Conservation (phyloP, 805 yeast genomes). For the Wickerhamia fluorescens region DNA sequence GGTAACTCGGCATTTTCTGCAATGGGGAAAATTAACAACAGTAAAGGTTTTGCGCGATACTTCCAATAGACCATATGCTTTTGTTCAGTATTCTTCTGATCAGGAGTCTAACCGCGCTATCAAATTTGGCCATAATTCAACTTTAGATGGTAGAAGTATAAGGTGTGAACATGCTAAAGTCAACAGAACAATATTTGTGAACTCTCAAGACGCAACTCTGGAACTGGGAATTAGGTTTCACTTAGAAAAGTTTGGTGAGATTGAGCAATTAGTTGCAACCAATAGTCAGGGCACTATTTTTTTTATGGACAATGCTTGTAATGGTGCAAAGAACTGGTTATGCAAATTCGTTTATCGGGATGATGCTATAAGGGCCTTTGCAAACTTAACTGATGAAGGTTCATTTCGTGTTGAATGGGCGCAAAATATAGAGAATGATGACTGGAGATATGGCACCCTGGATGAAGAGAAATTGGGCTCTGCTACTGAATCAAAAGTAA, state of each 20-base stretch:
- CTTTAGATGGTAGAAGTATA: constrained; percentile 65
- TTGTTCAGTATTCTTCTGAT: constrained; percentile 76
- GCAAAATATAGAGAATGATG: constrained; percentile 55
- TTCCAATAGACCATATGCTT: constrained; percentile 80
- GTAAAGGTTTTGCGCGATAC: constrained; percentile 83
- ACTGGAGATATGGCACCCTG: constrained; percentile 19
- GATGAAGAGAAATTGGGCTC: constrained; percentile 2
- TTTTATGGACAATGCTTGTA: constrained; percentile 3
- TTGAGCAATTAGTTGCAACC: constrained; percentile 54
- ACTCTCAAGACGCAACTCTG: constrained; percentile 19
- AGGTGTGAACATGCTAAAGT: constrained; percentile 91
- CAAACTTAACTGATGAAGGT: constrained; percentile 49
- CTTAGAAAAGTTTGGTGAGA: constrained; percentile 58
- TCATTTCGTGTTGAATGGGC: constrained; percentile 77
- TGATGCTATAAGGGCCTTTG: constrained; percentile 83
- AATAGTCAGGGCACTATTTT: constrained; percentile 25
- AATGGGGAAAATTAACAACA: constrained; percentile 63
- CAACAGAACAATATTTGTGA: constrained; percentile 72
- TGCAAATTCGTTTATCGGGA: constrained; percentile 74
- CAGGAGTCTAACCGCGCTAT: constrained; percentile 65
- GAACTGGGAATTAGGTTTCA: constrained; percentile 30
- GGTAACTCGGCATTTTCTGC: constrained; percentile 58
- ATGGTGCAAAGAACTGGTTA: constrained; percentile 52
- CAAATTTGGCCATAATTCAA: constrained; percentile 57
- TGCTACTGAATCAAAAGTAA: constrained; percentile 1